phyloP scores from a whole-genome alignment of 164 flowering plant genomes.

The Vitis riparia region DNA sequence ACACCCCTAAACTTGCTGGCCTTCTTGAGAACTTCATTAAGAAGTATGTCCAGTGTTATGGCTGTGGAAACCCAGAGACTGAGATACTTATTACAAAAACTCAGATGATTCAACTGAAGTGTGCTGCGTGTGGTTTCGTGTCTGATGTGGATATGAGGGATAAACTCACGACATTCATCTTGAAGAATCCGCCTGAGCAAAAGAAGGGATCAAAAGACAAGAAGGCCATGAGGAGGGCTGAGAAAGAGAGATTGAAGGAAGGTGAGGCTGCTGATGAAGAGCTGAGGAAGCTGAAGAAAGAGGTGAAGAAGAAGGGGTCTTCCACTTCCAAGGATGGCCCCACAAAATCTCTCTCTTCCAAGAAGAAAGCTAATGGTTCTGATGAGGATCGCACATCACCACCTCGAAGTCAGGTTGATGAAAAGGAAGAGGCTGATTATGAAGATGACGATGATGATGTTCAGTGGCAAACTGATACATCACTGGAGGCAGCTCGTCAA shows the following conservation, averaged over 20 bases:
- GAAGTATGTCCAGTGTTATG: constrained; percentile 80
- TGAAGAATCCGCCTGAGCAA: constrained; percentile 72
- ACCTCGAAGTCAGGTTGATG: constrained; percentile 46
- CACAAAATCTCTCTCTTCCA: constrained; percentile 18
- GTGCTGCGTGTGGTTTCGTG: constrained; percentile 78
- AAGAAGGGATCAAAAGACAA: constrained; percentile 72
- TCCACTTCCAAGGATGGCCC: constrained; percentile 31
- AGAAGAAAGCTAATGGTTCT: constrained; percentile 46
- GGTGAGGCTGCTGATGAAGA: constrained; percentile 81
- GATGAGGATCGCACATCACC: constrained; percentile 31
- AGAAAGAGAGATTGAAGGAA: constrained; percentile 75
- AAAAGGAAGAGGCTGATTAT: constrained; percentile 35
- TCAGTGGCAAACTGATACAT: constrained; percentile 84
- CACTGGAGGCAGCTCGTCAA: constrained; percentile 60
- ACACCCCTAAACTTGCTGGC: constrained; percentile 68
- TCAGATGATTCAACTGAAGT: constrained; percentile 69
- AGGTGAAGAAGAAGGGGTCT: constrained; percentile 46
- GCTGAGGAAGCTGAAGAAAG: constrained; percentile 57
- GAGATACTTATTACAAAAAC: constrained; percentile 59
- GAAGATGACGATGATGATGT: constrained; percentile 50
- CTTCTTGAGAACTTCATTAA: constrained; percentile 79
- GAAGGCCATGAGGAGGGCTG: constrained; percentile 79
- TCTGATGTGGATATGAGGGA: constrained; percentile 87
- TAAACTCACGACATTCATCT: constrained; percentile 63
- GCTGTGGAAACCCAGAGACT: constrained; percentile 81